Percentiles rank a stretch among this genome's conserved stretches.
phyloP scores from a whole-genome alignment of 106 monocot species.

The Dendrobium chrysotoxum region DNA sequence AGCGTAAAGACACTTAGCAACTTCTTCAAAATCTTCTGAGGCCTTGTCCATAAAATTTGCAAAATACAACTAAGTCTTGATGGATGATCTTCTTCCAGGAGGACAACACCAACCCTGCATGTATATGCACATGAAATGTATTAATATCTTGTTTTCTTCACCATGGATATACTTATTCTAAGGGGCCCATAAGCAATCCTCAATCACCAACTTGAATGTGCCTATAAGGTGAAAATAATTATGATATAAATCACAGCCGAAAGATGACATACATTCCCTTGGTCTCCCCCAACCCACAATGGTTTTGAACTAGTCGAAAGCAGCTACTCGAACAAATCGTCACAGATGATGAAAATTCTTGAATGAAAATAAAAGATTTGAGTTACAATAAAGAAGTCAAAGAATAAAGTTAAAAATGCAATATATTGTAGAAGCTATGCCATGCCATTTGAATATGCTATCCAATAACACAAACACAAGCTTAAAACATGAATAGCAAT shows the following conservation, averaged over 20 bases:
- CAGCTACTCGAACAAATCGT: neutral
- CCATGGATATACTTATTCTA: constrained; percentile 24
- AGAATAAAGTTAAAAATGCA: neutral
- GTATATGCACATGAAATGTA: constrained; percentile 41
- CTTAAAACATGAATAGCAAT: neutral
- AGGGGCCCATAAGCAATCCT: constrained; percentile 13
- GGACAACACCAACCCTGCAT: constrained; percentile 45
- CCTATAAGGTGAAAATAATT: neutral
- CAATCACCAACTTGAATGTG: constrained; percentile 12
- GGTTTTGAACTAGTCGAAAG: neutral
- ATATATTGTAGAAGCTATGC: neutral
- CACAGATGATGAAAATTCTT: neutral
- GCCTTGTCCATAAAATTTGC: constrained; percentile 52
- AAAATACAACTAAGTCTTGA: constrained; percentile 46
- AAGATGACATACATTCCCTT: neutral
- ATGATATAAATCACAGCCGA: neutral
- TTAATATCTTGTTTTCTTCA: constrained; percentile 30
- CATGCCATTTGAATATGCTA: neutral
- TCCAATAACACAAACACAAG: neutral
- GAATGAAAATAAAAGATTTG: neutral
- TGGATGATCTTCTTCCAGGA: constrained; percentile 36
- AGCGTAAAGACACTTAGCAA: constrained; percentile 41
- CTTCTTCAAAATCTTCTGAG: constrained; percentile 49
- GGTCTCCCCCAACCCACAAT: neutral
- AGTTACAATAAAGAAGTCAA: neutral